Evolutionary conservation across 805 yeast genomes (phyloP).

Genomic region (Candida quercuum): DNA sequence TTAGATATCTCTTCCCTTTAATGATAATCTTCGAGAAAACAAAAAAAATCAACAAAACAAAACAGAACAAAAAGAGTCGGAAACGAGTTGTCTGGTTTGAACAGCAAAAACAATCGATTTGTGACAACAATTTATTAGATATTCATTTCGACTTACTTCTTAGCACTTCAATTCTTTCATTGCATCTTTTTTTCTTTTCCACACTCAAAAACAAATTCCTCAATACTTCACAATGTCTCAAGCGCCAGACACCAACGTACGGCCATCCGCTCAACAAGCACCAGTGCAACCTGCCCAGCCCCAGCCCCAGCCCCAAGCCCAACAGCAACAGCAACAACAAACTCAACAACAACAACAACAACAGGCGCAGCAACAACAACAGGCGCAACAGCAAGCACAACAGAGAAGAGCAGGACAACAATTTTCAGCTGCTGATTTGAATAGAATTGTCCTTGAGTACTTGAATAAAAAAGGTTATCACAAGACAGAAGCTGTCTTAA

Average conservation of each 20-base stretch:
- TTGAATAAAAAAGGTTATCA: slow-evolving; percentile 91
- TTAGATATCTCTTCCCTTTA: too few relatives aligned
- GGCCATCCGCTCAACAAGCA: too few relatives aligned
- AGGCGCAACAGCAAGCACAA: slow-evolving; percentile 10
- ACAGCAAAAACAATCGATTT: too few relatives aligned
- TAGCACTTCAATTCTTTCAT: too few relatives aligned
- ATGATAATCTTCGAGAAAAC: too few relatives aligned
- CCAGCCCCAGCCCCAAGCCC: slow-evolving; percentile 2
- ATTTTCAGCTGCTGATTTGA: slow-evolving; percentile 81
- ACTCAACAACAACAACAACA: slow-evolving; percentile 2
- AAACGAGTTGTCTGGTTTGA: too few relatives aligned
- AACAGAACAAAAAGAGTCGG: too few relatives aligned
- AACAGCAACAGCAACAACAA: slow-evolving; percentile 6
- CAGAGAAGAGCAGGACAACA: slow-evolving; percentile 28
- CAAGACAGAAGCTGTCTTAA: slow-evolving; percentile 87
- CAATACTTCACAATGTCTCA: slow-evolving; percentile 1
- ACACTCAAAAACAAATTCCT: too few relatives aligned
- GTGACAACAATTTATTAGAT: too few relatives aligned
- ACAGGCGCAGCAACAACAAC: slow-evolving; percentile 4
- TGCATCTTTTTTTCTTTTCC: too few relatives aligned
- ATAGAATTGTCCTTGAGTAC: slow-evolving; percentile 88
- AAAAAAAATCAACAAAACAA: too few relatives aligned
- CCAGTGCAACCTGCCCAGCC: neutral
- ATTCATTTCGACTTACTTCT: too few relatives aligned
- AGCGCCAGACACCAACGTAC: neutral